Conservation (phyloP, 2,329 filamentous ascomycete genomes). For the Colletotrichum paranaense region DNA sequence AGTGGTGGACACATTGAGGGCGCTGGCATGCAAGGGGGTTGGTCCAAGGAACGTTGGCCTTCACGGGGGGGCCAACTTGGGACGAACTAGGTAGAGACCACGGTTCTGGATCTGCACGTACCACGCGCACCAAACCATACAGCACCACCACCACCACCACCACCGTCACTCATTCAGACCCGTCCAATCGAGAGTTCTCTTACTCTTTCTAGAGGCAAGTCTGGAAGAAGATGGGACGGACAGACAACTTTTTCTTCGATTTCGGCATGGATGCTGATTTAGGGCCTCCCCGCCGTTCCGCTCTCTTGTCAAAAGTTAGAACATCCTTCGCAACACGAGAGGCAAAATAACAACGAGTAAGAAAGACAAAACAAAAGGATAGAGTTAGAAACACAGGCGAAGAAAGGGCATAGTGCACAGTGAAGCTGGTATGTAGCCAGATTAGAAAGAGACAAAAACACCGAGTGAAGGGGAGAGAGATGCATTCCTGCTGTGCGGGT, state of each 20-base stretch:
- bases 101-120: conserved; percentile 6
- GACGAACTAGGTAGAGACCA: background rate
- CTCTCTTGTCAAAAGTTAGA: background rate
- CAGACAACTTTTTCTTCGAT: background rate
- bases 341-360: background rate
- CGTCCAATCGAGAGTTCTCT: background rate
- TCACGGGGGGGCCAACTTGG: conserved; percentile 14
- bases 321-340: background rate
- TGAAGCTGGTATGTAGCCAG: conserved; percentile 17
- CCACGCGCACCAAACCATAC: background rate
- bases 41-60: conserved; percentile 25
- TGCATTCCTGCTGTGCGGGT: conserved; percentile 30
- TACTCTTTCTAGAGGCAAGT: background rate
- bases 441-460: conserved; percentile 31
- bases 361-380: conserved; percentile 1
- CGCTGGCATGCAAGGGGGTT: conserved; percentile 30
- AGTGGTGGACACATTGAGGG: conserved; percentile 22
- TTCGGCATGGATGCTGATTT: background rate
- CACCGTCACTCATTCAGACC: background rate
- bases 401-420: conserved; percentile 4
- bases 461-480: conserved; percentile 10
- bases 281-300: too few relatives aligned
- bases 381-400: conserved; percentile 2
- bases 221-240: background rate
- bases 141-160: background rate